Evolutionary conservation across 2,329 filamentous ascomycete species (phyloP), one percentile per base, ranked within the genome.

Genomic region (Fusarium metavorans): DNA sequence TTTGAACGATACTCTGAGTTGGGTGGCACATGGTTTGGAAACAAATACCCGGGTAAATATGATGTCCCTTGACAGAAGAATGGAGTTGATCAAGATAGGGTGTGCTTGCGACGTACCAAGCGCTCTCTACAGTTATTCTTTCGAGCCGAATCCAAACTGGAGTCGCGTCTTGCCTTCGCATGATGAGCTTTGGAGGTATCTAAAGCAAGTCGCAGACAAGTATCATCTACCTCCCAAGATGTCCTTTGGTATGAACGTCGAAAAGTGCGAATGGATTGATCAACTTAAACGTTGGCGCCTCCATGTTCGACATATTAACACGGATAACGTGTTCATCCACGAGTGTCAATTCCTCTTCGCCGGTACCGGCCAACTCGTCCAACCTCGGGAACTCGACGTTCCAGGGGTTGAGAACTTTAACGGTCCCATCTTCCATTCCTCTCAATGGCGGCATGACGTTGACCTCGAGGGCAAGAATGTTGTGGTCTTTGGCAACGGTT

Each of bases 141-240:
- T 91, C 78, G 85, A 86, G 20, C 87, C 88, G 1, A 92, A 92
- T 68, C 88, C 88, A 0, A 82, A 89, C 69, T 93, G 91, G 91
- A 86, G 84, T 0, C 85, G 89, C 45, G 84, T 89, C 43, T 88
- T 91, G 75, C 87, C 90, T 1, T 84, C 87, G 48, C 87, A 87
- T 2, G 74, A 80, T 2, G 91, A 93, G 76, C 89, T 93, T 25
- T 82, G 84, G 60, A 81, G 83, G 2, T 93, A 93, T 72, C 87
- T 90, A 81, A 82, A 88, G 65, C 69, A 78, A 0, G 83, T 92
- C 1, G 89, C 90, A 0, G 79, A 82, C 6, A 84, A 85, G 67
- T 87, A 85, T 74, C 80, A 82, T 48, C 78, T 88, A 7, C 56
- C 75, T 41, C 71, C 78, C 6, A 83, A 83, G 58, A 85, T 87